Evolutionary conservation across 2,329 filamentous ascomycete species (phyloP).

Genomic region (Aulographum hederae): DNA sequence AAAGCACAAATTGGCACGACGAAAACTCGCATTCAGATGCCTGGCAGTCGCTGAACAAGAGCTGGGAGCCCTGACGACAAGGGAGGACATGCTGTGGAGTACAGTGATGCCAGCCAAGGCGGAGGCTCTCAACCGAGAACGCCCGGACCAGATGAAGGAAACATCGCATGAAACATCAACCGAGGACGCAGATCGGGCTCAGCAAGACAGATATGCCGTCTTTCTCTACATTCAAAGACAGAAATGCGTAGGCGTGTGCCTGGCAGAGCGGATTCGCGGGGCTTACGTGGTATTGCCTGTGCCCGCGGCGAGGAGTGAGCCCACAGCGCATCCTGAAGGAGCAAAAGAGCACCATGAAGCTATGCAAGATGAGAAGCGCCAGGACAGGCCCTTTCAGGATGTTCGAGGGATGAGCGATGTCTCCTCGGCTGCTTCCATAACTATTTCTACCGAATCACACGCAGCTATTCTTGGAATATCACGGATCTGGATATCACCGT

Average conservation of each 20-base stretch:
- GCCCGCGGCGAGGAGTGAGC: not conserved
- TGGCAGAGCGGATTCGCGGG: constrained; percentile 42
- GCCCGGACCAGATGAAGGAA: not conserved
- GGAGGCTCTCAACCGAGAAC: no score
- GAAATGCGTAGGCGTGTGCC: constrained; percentile 43
- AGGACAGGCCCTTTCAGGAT: no score
- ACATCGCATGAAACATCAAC: not conserved
- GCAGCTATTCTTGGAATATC: constrained; percentile 42
- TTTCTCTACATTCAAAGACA: constrained; percentile 36
- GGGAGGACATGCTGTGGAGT: constrained; percentile 39
- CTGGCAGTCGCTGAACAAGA: constrained; percentile 45
- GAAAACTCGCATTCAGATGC: constrained; percentile 32
- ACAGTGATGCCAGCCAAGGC: no score
- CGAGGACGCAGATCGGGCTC: constrained; percentile 10
- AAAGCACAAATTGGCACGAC: constrained; percentile 26
- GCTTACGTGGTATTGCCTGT: constrained; percentile 29
- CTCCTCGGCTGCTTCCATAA: constrained; percentile 3
- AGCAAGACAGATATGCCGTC: constrained; percentile 33
- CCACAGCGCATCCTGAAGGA: not conserved
- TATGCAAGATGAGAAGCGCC: no score
- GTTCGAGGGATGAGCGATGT: no score
- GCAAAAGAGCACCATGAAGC: no score
- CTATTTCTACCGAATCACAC: constrained; percentile 15
- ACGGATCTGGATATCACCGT: constrained; percentile 44
- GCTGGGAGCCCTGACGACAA: constrained; percentile 40